These are phyloP conservation scores for Verticillium isaacii DNA, from an alignment of 2,329 filamentous ascomycete species.

Conservation along the genomic window DNA sequence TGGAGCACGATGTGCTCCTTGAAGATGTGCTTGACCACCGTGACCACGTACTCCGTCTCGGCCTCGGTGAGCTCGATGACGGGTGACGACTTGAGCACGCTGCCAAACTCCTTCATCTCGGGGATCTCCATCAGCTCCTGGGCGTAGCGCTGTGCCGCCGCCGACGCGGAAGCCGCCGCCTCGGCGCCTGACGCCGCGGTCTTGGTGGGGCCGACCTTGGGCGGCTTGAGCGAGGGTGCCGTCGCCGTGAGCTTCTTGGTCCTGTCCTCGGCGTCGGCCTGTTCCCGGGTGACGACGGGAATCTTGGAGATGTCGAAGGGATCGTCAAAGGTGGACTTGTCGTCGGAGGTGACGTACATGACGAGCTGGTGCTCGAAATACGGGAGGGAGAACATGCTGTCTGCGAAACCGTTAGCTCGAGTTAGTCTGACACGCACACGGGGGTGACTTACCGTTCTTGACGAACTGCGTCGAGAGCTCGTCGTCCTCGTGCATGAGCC, in stretches of 20 bases:
- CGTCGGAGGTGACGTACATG: conserved; percentile 92
- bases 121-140: conserved; percentile 84
- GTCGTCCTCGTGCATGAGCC: conserved; percentile 88
- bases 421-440: too few relatives aligned
- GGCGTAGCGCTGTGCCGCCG: conserved; percentile 81
- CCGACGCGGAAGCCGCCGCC: conserved; percentile 69
- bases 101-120: conserved; percentile 85
- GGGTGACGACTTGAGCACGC: conserved; percentile 84
- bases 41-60: conserved; percentile 95
- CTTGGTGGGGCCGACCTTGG: conserved; percentile 75
- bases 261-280: conserved; percentile 91
- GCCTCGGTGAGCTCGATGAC: conserved; percentile 89
- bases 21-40: conserved; percentile 93
- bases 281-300: conserved; percentile 89
- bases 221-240: conserved; percentile 89
- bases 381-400: conserved; percentile 91
- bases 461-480: conserved; percentile 83
- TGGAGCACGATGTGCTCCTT: conserved; percentile 95
- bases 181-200: conserved; percentile 65
- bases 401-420: conserved; percentile 35
- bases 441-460: conserved; percentile 56
- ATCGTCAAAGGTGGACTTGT: conserved; percentile 75
- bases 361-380: conserved; percentile 96
- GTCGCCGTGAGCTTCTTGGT: conserved; percentile 95
- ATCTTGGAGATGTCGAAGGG: conserved; percentile 91